Conservation (phyloP, 495 filamentous ascomycete genomes). For the Aspergillus steynii region DNA sequence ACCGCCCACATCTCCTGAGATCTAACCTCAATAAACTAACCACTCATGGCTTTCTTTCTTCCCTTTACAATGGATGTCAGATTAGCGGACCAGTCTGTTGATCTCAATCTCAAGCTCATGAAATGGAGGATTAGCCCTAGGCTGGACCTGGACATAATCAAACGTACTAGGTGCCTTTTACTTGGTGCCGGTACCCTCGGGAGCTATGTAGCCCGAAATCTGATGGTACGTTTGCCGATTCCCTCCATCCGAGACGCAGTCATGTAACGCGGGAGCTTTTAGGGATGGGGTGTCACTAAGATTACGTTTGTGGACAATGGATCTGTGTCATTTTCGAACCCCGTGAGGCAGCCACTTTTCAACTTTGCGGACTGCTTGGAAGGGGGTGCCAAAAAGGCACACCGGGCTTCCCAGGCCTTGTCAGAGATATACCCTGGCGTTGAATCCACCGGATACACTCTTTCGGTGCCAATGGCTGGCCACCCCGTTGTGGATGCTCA, state of each 20-base stretch:
- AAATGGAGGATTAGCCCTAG: constrained; percentile 95
- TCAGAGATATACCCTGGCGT: constrained; percentile 90
- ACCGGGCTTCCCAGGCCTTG: constrained; percentile 76
- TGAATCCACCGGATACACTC: constrained; percentile 69
- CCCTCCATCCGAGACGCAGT: neutral
- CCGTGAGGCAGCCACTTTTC: constrained; percentile 91
- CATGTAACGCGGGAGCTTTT: neutral
- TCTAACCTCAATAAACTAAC: neutral
- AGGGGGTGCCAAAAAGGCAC: constrained; percentile 82
- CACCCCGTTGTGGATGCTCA: constrained; percentile 77
- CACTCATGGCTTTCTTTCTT: neutral
- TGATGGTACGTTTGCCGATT: constrained; percentile 56
- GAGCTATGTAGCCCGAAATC: constrained; percentile 84
- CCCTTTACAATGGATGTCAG: constrained; percentile 27
- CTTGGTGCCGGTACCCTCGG: constrained; percentile 95
- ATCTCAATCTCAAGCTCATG: constrained; percentile 96
- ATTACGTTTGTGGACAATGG: constrained; percentile 97
- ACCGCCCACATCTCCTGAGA: neutral
- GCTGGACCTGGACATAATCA: constrained; percentile 84
- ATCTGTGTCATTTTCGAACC: constrained; percentile 95
- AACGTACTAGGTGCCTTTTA: constrained; percentile 85
- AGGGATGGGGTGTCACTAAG: constrained; percentile 94
- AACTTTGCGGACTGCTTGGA: constrained; percentile 84
- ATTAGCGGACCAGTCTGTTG: constrained; percentile 92
- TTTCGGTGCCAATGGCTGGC: constrained; percentile 93